Conservation (phyloP, 2,329 filamentous ascomycete species). For the Aspergillus nomiae region DNA sequence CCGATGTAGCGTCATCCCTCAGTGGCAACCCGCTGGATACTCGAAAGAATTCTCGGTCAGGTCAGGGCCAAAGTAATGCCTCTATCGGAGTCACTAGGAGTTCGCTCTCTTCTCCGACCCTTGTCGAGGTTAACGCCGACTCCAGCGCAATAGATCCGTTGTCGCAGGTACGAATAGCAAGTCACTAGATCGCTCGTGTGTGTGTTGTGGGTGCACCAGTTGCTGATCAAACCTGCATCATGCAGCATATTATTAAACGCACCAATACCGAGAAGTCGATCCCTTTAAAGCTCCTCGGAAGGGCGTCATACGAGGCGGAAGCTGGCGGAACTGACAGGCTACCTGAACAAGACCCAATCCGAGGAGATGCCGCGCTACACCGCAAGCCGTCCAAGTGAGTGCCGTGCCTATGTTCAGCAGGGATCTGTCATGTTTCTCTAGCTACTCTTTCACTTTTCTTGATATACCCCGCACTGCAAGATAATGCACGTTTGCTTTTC, state of each 20-base stretch:
- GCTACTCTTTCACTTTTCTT: background rate
- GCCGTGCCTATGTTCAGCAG: conserved; percentile 2
- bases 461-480: conserved; percentile 9
- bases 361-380: conserved; percentile 33
- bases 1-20: conserved; percentile 34
- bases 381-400: conserved; percentile 56
- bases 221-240: conserved; percentile 12
- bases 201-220: conserved; percentile 5
- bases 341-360: conserved; percentile 32
- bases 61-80: conserved; percentile 20
- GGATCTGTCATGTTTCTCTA: background rate
- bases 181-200: background rate
- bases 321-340: conserved; percentile 38
- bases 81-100: conserved; percentile 21
- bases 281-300: conserved; percentile 45
- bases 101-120: conserved; percentile 27
- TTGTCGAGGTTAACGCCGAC: conserved; percentile 33
- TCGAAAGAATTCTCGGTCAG: conserved; percentile 24
- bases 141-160: conserved; percentile 64
- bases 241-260: conserved; percentile 65
- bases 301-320: conserved; percentile 45
- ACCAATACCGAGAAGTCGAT: conserved; percentile 66
- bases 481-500: background rate
- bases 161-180: conserved; percentile 58
- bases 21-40: conserved; percentile 32